A percentile compares a stretch with the other conserved stretches of the same genome.
Conservation (phyloP, 2,329 filamentous ascomycete species). For the Aureobasidium sp. region DNA sequence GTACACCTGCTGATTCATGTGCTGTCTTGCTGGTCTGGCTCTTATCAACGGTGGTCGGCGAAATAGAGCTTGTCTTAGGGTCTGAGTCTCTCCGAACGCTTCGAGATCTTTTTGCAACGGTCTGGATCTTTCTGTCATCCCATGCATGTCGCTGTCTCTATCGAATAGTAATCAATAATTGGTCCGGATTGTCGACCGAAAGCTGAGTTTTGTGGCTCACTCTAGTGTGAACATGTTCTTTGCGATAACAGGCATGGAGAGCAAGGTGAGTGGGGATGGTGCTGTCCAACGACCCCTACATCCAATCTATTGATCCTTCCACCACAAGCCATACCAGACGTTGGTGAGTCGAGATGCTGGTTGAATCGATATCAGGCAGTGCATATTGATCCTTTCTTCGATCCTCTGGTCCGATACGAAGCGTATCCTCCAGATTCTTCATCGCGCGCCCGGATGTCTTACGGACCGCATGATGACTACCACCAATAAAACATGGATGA, state of each 20-base stretch:
- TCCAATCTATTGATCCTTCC: not conserved
- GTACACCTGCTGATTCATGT: not conserved
- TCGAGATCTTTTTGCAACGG: not conserved
- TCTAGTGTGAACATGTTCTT: not conserved
- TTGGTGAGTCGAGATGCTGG: not conserved
- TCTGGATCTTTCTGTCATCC: not conserved
- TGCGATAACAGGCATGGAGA: not conserved
- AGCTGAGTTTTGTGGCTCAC: not conserved
- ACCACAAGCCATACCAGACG: not conserved
- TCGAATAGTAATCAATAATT: conserved; percentile 3
- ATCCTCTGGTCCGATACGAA: not conserved
- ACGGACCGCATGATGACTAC: not conserved
- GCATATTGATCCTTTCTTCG: not conserved
- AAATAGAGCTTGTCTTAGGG: not conserved
- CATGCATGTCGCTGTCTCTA: not conserved
- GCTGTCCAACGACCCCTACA: not conserved
- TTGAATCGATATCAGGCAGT: not conserved
- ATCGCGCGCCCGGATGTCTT: not conserved
- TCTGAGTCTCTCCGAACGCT: not conserved
- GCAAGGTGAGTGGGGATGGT: not conserved
- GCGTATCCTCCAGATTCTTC: not conserved
- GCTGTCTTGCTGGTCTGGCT: not conserved
- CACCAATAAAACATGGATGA: not conserved
- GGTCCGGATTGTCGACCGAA: not conserved
- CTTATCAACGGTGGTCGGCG: not conserved